phyloP scores from a whole-genome alignment of 805 yeast genomes.

The Nakazawaea laoshanensis region DNA sequence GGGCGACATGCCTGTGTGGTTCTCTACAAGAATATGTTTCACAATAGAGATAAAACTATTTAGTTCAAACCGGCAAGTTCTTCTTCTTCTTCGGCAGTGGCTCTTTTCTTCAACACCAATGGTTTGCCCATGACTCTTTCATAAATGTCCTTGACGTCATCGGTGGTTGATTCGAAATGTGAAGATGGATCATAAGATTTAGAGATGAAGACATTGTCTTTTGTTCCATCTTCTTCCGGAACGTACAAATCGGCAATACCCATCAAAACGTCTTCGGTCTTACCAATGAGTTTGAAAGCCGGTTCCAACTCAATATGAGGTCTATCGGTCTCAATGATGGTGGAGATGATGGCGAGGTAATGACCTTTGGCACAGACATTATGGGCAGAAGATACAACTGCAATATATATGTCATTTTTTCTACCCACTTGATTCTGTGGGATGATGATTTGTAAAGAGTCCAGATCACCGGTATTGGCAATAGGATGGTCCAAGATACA shows the following conservation, averaged over 20 bases:
- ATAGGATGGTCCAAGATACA: constrained; percentile 88
- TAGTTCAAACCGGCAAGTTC: constrained; percentile 24
- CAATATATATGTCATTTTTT: constrained; percentile 90
- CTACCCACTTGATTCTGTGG: constrained; percentile 95
- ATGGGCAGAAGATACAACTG: constrained; percentile 82
- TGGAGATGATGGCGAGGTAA: constrained; percentile 88
- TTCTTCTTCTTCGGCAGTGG: constrained; percentile 56
- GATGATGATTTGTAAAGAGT: constrained; percentile 87
- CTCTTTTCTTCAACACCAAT: constrained; percentile 73
- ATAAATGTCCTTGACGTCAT: constrained; percentile 92
- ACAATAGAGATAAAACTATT: background rate
- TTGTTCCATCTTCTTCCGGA: constrained; percentile 76
- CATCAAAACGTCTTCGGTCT: constrained; percentile 77
- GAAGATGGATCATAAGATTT: constrained; percentile 90
- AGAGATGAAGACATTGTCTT: constrained; percentile 73
- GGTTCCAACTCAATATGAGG: constrained; percentile 92
- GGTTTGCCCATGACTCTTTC: constrained; percentile 90
- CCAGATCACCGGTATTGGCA: constrained; percentile 72
- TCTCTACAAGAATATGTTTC: constrained; percentile 4
- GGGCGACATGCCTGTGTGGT: constrained; percentile 17
- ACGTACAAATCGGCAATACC: constrained; percentile 88
- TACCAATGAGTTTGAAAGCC: constrained; percentile 85
- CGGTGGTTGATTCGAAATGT: constrained; percentile 93
- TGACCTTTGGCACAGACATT: constrained; percentile 86
- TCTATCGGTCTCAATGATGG: constrained; percentile 85